These are phyloP conservation scores for Petunia axillaris DNA, from an alignment of 257 asterid species.

Conservation along the genomic window DNA sequence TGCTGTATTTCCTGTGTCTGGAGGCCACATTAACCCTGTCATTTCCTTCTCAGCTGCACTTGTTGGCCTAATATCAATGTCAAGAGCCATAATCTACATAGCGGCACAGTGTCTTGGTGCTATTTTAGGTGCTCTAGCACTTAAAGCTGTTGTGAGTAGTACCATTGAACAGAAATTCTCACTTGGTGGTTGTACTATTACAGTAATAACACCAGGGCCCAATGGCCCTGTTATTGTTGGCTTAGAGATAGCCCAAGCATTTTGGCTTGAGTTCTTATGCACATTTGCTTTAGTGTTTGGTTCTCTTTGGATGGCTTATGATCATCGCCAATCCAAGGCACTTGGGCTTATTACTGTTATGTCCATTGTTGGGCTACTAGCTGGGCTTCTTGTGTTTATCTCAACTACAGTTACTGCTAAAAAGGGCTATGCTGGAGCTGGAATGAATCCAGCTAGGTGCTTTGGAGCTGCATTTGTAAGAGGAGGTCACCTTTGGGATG, in stretches of 20 bases:
- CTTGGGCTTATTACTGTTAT: conserved; percentile 53
- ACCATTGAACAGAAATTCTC: conserved; percentile 50
- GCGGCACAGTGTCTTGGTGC: conserved; percentile 65
- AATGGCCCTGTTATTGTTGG: conserved; percentile 52
- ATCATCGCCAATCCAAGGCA: conserved; percentile 57
- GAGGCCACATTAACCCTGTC: conserved; percentile 83
- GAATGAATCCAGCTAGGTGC: conserved; percentile 83
- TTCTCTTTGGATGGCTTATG: conserved; percentile 83
- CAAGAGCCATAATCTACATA: conserved; percentile 60
- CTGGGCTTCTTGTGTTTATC: conserved; percentile 65
- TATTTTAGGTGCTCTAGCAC: conserved; percentile 67
- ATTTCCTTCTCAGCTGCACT: conserved; percentile 76
- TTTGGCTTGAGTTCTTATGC: conserved; percentile 71
- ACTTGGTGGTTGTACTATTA: conserved; percentile 72
- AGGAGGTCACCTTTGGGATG: conserved; percentile 79
- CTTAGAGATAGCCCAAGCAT: conserved; percentile 56
- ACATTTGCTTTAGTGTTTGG: conserved; percentile 63
- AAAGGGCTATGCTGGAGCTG: conserved; percentile 75
- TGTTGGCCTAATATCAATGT: conserved; percentile 68
- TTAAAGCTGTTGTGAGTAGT: conserved; percentile 61
- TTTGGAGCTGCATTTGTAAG: conserved; percentile 72
- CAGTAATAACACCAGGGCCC: conserved; percentile 53
- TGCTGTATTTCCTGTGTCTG: conserved; percentile 76
- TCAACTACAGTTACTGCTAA: conserved; percentile 58
- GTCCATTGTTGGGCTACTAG: conserved; percentile 51